Evolutionary conservation across 2,329 filamentous ascomycete species (phyloP).

Genomic region (Calonectria pseudoreteaudii): DNA sequence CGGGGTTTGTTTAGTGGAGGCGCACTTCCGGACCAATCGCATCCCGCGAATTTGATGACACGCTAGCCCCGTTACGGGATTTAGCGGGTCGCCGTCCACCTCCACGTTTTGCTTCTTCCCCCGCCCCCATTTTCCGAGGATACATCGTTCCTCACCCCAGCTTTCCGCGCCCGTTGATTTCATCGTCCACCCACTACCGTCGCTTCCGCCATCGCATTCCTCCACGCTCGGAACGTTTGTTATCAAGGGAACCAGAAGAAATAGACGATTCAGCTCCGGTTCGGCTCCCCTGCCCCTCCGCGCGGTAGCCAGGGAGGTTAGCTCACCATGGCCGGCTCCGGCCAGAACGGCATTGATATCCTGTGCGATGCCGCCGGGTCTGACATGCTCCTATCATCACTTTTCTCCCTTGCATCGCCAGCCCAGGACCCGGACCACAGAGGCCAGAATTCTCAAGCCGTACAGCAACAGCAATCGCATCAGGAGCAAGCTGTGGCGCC

Average conservation of each 20-base stretch:
- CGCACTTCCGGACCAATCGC: conserved; percentile 31
- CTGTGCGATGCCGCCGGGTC: conserved; percentile 44
- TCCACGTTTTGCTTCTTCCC: conserved; percentile 27
- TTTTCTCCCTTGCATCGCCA: conserved; percentile 40
- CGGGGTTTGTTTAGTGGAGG: conserved; percentile 14
- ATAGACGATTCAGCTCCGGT: conserved; percentile 22
- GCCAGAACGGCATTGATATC: conserved; percentile 44
- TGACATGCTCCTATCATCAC: conserved; percentile 42
- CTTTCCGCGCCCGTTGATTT: conserved; percentile 9
- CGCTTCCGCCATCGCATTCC: neutral
- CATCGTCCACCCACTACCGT: conserved; percentile 10
- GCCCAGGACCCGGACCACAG: conserved; percentile 27
- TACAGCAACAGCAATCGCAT: conserved; percentile 30
- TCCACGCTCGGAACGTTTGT: neutral
- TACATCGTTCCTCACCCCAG: conserved; percentile 16
- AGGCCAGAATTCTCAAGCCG: conserved; percentile 4
- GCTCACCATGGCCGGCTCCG: conserved; percentile 38
- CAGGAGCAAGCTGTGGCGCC: conserved; percentile 30
- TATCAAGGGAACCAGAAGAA: conserved; percentile 16
- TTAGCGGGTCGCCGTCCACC: conserved; percentile 3
- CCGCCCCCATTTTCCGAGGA: conserved; percentile 33
- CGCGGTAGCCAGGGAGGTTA: conserved; percentile 21
- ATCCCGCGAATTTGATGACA: conserved; percentile 19
- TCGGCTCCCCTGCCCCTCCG: conserved; percentile 9
- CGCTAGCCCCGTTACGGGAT: neutral